A percentile compares a stretch with the other conserved stretches of the same genome.
Evolutionary conservation across 1,284 basidiomycete genomes (phyloP).

Genomic region (Leccinum pachyderme): DNA sequence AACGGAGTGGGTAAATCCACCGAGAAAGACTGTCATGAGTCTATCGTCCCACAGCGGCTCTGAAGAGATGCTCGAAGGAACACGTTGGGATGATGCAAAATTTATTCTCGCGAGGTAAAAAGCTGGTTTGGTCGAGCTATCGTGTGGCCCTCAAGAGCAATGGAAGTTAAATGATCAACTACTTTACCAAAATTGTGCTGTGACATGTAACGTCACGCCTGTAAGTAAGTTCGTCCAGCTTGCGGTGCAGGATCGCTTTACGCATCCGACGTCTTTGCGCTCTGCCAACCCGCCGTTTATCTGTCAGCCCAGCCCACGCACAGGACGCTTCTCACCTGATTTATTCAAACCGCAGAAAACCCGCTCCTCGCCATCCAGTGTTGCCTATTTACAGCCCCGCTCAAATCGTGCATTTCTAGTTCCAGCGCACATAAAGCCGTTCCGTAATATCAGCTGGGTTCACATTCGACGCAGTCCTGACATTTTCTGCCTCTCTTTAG

Average conservation of each 20-base stretch:
- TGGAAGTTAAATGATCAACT: constrained; percentile 26
- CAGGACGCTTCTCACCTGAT: constrained; percentile 9
- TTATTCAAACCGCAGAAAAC: constrained; percentile 16
- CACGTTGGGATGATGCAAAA: neutral
- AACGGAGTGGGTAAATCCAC: neutral
- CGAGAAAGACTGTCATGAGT: neutral
- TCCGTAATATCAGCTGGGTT: constrained; percentile 9
- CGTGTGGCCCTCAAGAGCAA: constrained; percentile 19
- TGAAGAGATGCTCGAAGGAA: neutral
- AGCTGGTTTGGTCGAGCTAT: constrained; percentile 12
- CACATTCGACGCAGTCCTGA: constrained; percentile 5
- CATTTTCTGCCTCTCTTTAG: constrained; percentile 23
- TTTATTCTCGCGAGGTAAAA: neutral
- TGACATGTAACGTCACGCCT: constrained; percentile 37
- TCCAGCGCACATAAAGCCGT: constrained; percentile 1
- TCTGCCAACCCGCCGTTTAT: constrained; percentile 10
- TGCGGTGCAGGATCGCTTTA: constrained; percentile 31
- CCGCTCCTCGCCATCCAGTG: constrained; percentile 5
- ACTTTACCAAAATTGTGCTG: constrained; percentile 32
- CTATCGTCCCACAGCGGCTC: neutral
- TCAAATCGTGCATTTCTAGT: constrained; percentile 5
- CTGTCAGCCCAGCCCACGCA: constrained; percentile 5
- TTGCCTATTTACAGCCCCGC: constrained; percentile 10
- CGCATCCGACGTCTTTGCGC: constrained; percentile 24
- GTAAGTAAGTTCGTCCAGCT: constrained; percentile 38